Conservation (phyloP, 2,329 filamentous ascomycete genomes). For the Penicillium verrucosum region DNA sequence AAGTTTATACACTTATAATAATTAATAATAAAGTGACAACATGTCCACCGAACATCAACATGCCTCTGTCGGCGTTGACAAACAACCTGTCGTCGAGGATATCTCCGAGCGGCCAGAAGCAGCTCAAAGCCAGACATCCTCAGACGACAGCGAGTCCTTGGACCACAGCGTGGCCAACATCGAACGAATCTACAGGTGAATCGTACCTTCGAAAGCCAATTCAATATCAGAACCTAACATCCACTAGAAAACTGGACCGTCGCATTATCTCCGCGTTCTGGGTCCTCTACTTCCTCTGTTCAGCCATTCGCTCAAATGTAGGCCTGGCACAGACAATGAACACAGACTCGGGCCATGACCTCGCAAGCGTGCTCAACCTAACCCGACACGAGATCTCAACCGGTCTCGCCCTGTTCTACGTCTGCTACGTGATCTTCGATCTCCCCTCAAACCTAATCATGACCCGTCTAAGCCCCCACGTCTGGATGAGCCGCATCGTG, state of each 20-base stretch:
- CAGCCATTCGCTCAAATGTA: constrained; percentile 86
- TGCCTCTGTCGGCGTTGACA: constrained; percentile 2
- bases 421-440: constrained; percentile 87
- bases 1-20: neutral
- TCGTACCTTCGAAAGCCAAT: neutral
- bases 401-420: constrained; percentile 83
- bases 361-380: constrained; percentile 67
- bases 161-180: constrained; percentile 34
- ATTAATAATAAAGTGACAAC: neutral
- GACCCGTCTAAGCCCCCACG: constrained; percentile 76
- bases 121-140: neutral
- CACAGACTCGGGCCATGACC: constrained; percentile 63
- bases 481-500: constrained; percentile 92
- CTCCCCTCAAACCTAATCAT: constrained; percentile 85
- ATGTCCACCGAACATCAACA: constrained; percentile 13
- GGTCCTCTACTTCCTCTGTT: constrained; percentile 87
- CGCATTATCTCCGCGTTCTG: constrained; percentile 72
- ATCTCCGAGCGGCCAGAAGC: constrained; percentile 12
- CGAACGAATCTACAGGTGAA: constrained; percentile 40
- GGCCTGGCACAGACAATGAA: constrained; percentile 97
- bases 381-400: constrained; percentile 76
- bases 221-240: neutral
- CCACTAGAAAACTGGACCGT: constrained; percentile 53
- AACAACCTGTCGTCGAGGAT: constrained; percentile 10
- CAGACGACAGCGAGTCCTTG: constrained; percentile 23